Percentiles rank a stretch among this genome's conserved stretches.
Conservation (phyloP, 805 yeast genomes). For the Spathaspora girioi region DNA sequence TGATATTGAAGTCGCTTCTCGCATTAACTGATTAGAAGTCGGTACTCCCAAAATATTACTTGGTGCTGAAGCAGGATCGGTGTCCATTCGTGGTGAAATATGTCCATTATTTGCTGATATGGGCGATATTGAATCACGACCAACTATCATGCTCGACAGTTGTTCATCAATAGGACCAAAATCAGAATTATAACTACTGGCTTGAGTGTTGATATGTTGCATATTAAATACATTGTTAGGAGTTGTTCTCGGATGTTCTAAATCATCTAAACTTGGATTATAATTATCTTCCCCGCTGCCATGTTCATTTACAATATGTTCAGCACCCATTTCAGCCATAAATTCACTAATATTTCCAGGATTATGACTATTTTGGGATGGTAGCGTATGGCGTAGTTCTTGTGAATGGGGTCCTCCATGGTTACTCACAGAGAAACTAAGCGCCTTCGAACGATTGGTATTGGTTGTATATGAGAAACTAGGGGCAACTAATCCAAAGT, state of each 20-base stretch:
- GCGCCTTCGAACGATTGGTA: neutral
- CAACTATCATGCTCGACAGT: neutral
- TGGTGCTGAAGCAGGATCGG: neutral
- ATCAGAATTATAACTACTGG: conserved; percentile 1
- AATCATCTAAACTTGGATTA: neutral
- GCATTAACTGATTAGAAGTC: neutral
- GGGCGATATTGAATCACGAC: neutral
- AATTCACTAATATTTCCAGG: conserved; percentile 2
- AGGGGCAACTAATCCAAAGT: conserved; percentile 13
- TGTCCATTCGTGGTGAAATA: neutral
- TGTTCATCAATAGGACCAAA: conserved; percentile 2
- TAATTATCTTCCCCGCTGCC: neutral
- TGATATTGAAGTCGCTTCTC: conserved; percentile 2
- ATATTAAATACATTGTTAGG: conserved; percentile 1
- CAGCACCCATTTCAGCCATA: conserved; percentile 6
- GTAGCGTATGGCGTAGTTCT: neutral
- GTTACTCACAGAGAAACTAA: neutral
- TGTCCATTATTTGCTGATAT: neutral
- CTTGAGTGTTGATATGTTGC: neutral
- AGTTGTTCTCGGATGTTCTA: neutral
- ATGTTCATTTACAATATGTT: neutral
- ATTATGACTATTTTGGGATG: neutral
- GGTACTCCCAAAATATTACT: neutral
- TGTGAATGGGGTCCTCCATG: neutral
- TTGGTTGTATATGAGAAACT: conserved; percentile 1